A percentile compares a stretch with the other conserved stretches of the same genome.
These are phyloP conservation scores for Phytophthora pini DNA, from an alignment of 352 stramenopile species.

Conservation along the genomic window DNA sequence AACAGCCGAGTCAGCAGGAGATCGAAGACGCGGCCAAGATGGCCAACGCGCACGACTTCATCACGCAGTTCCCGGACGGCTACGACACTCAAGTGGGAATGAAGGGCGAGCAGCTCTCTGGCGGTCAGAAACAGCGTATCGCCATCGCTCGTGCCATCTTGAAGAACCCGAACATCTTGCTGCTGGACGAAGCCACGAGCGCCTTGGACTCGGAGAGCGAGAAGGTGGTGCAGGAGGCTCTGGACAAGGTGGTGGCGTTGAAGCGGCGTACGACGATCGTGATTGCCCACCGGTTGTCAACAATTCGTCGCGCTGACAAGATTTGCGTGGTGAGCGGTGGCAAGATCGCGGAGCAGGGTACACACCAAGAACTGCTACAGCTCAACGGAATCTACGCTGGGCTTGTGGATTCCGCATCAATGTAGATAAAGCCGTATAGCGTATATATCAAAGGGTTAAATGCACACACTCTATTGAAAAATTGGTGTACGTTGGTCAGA, in stretches of 20 bases:
- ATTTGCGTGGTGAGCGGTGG: slow-evolving; percentile 95
- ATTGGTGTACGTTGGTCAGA: too few species aligned
- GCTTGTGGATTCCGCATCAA: too few species aligned
- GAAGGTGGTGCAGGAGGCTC: slow-evolving; percentile 80
- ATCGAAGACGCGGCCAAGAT: slow-evolving; percentile 88
- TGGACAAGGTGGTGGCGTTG: slow-evolving; percentile 68
- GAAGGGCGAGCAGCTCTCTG: slow-evolving; percentile 83
- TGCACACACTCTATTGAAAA: too few species aligned
- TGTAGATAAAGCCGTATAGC: too few species aligned
- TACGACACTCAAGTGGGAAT: slow-evolving; percentile 95
- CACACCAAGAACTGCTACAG: slow-evolving; percentile 89
- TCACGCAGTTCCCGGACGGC: slow-evolving; percentile 77
- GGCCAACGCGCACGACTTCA: slow-evolving; percentile 66
- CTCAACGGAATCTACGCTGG: slow-evolving; percentile 40
- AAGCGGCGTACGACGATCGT: slow-evolving; percentile 90
- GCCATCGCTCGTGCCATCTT: slow-evolving; percentile 93
- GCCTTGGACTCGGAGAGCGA: slow-evolving; percentile 87
- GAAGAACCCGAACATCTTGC: slow-evolving; percentile 82
- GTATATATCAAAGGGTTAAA: too few species aligned
- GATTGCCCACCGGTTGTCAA: slow-evolving; percentile 95
- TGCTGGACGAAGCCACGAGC: slow-evolving; percentile 93
- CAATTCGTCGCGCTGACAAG: slow-evolving; percentile 93
- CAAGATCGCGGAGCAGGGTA: slow-evolving; percentile 92
- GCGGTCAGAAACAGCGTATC: slow-evolving; percentile 82
- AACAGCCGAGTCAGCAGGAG: slow-evolving; percentile 58